These are phyloP conservation scores for Lentinula sp. DNA, from an alignment of 768 basidiomycete species.

Conservation along the genomic window DNA sequence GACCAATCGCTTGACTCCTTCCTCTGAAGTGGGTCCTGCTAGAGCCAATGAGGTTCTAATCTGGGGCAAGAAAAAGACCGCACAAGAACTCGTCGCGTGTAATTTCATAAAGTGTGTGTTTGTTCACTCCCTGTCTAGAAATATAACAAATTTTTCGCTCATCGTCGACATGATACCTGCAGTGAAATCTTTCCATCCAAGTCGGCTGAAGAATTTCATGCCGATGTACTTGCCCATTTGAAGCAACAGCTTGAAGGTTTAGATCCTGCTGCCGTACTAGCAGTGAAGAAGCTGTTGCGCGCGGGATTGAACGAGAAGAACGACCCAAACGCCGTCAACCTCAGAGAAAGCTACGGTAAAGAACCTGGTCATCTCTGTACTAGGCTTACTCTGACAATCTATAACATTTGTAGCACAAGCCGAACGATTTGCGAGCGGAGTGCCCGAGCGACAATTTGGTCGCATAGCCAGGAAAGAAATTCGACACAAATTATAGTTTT, in stretches of 20 bases:
- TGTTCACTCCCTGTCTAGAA: no score
- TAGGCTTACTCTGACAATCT: neutral
- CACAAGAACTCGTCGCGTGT: conserved; percentile 49
- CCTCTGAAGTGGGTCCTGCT: conserved; percentile 51
- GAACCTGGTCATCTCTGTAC: neutral
- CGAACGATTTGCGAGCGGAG: conserved; percentile 53
- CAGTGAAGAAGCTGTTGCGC: conserved; percentile 47
- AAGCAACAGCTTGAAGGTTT: conserved; percentile 52
- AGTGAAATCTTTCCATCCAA: conserved; percentile 59
- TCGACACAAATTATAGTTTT: conserved; percentile 49
- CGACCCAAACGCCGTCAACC: conserved; percentile 55
- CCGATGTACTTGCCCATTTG: conserved; percentile 41
- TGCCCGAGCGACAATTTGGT: conserved; percentile 46
- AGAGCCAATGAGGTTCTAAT: conserved; percentile 69
- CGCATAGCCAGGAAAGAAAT: conserved; percentile 59
- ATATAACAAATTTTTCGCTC: no score
- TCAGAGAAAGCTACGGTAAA: conserved; percentile 60
- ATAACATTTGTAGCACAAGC: conserved; percentile 44
- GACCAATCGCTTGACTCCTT: neutral
- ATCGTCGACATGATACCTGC: no score
- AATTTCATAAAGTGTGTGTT: conserved; percentile 60
- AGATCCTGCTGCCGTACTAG: conserved; percentile 46
- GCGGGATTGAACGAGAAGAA: conserved; percentile 57
- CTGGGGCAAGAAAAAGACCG: conserved; percentile 60
- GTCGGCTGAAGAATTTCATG: conserved; percentile 46